Conservation (phyloP, 257 asterid species). For the Solanum chilense region DNA sequence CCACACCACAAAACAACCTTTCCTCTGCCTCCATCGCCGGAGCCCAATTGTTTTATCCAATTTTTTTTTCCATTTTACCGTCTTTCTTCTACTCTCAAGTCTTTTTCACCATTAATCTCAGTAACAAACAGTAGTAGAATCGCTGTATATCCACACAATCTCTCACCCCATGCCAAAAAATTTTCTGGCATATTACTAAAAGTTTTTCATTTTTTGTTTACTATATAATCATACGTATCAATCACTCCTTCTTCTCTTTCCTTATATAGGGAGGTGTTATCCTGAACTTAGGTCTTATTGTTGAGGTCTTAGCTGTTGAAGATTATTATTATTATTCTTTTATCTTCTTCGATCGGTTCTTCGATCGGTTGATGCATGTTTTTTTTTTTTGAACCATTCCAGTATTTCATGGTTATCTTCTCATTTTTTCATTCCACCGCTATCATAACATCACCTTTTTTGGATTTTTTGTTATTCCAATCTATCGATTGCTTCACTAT, state of each 20-base stretch:
- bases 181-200: not conserved
- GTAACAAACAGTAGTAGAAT: not conserved
- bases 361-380: conserved; percentile 9
- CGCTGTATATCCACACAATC: not conserved
- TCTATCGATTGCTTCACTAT: not conserved
- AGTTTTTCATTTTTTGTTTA: not conserved
- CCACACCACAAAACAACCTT: not conserved
- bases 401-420: not conserved
- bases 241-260: too few species aligned
- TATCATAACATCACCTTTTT: not conserved
- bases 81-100: not conserved
- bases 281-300: not conserved
- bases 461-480: not conserved
- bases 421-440: not conserved
- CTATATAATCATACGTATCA: not conserved
- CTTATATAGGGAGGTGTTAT: not conserved
- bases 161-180: not conserved
- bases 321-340: not conserved
- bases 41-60: not conserved
- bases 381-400: conserved; percentile 8
- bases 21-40: not conserved
- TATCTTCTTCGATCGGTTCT: not conserved
- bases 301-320: not conserved
- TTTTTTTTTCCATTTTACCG: not conserved
- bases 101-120: not conserved